A percentile compares a stretch with the other conserved stretches of the same genome.
Evolutionary conservation across 2,329 filamentous ascomycete genomes (phyloP).

Genomic region (Fusarium avenaceum): DNA sequence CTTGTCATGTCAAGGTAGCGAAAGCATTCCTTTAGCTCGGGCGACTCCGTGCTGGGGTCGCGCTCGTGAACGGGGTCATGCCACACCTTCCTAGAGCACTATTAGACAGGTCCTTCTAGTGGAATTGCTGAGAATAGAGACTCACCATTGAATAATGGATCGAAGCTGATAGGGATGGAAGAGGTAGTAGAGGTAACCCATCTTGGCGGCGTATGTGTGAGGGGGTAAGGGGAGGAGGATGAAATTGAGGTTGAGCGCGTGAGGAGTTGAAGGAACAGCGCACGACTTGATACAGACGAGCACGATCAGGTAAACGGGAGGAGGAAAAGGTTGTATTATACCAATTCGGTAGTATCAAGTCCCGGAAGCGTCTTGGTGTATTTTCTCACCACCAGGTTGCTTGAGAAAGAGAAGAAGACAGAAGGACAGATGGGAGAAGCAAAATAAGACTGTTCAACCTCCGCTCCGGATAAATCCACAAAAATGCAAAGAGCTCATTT

Average conservation of each 20-base stretch:
- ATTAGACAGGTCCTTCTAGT: conserved; percentile 9
- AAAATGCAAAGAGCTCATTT: conserved; percentile 50
- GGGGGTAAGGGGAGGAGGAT: conserved; percentile 14
- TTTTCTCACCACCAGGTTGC: conserved; percentile 38
- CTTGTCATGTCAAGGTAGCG: conserved; percentile 88
- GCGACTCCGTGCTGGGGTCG: conserved; percentile 79
- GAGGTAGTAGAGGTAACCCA: conserved; percentile 78
- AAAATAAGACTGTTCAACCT: conserved; percentile 42
- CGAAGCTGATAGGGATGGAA: conserved; percentile 84
- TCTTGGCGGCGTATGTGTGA: conserved; percentile 55
- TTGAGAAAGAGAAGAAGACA: conserved; percentile 32
- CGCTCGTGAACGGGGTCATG: conserved; percentile 93
- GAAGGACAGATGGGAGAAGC: conserved; percentile 37
- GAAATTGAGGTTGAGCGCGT: conserved; percentile 22
- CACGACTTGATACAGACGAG: conserved; percentile 28
- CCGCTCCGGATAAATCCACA: conserved; percentile 50
- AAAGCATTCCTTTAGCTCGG: conserved; percentile 85
- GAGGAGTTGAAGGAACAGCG: conserved; percentile 33
- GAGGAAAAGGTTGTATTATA: conserved; percentile 43
- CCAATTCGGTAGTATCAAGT: conserved; percentile 44
- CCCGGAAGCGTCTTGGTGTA: conserved; percentile 42
- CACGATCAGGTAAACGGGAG: conserved; percentile 28
- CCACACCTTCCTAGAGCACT: conserved; percentile 84
- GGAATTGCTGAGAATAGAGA: conserved; percentile 3
- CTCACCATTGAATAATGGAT: conserved; percentile 89